phyloP scores from a whole-genome alignment of 768 basidiomycete species.

The Exidia glandulosa region DNA sequence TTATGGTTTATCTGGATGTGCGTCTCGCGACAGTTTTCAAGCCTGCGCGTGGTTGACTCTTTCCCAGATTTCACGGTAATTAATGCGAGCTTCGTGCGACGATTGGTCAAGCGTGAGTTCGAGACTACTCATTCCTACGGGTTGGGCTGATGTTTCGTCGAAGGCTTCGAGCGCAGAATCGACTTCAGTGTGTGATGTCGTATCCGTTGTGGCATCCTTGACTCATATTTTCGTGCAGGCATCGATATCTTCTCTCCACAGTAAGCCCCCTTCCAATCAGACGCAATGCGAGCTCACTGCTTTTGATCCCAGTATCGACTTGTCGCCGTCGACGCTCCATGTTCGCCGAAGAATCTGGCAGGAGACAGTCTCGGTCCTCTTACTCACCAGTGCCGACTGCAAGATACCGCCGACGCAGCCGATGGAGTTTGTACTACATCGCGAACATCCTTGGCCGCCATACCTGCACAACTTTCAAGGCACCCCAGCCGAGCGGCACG shows the following conservation, averaged over 20 bases:
- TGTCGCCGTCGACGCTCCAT: conserved; percentile 46
- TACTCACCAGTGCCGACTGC: conserved; percentile 49
- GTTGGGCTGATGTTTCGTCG: background rate
- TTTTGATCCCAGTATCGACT: conserved; percentile 37
- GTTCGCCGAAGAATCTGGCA: conserved; percentile 68
- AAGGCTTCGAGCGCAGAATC: conserved; percentile 50
- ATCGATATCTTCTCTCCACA: conserved; percentile 74
- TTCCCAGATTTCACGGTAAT: conserved; percentile 53
- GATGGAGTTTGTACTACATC: conserved; percentile 49
- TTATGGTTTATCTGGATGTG: conserved; percentile 59
- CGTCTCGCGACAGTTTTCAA: conserved; percentile 10
- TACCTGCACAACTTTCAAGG: conserved; percentile 57
- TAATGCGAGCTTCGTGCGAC: conserved; percentile 37
- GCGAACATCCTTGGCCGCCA: conserved; percentile 50
- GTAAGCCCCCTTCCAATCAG: conserved; percentile 23
- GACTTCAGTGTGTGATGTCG: conserved; percentile 53
- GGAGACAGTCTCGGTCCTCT: conserved; percentile 55
- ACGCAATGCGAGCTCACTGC: background rate
- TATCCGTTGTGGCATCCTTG: background rate
- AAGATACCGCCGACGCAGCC: conserved; percentile 45
- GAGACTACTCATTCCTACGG: too few species aligned
- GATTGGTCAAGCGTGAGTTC: conserved; percentile 50
- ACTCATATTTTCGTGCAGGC: conserved; percentile 27
- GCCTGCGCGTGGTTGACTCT: background rate
- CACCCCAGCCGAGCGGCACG: conserved; percentile 57